Base-by-base conservation (phyloP, 2,329 filamentous ascomycete species). In the Hypoxylon sp. region DNA sequence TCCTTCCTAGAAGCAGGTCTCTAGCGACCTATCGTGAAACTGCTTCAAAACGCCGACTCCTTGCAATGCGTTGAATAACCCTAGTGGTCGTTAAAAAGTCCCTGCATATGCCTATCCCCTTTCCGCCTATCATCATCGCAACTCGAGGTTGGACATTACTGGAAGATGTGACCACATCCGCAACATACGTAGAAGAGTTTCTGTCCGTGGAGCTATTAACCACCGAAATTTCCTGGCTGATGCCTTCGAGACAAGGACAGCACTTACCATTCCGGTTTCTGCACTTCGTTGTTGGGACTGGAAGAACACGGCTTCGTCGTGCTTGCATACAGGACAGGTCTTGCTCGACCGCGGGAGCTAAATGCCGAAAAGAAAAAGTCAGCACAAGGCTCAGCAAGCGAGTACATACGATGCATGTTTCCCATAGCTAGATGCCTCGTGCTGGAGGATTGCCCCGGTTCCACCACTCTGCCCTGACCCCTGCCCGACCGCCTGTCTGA, bases 231-330 rank as follows among this genome's bases (percentile, higher is more conserved):
- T 30, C 7, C 4, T 29, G 19, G 4, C 34, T 35, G 5, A 21
- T 15, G 6, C 9, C 17, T 17, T 19, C 20, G 16, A 30, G 37
- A 25, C 16, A 40, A 7, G 13, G 26, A 3, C 21, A 9, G 34
- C 43, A 67, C 89, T 80, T 75, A 97, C 94, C 94, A 99, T 99
- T 77, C 94, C 94, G 32, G 94, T 99, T 73, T 97, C 92, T 37
- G 91, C 90, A 63, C 89, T 96, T 74, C 94, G 89, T 78, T 97
- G 92, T 71, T 99, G 94, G 56, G 92, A 97, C 77, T 99, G 94
- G 79, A 99, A 99, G 77, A 96, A 99, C 53, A 99, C 95, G 34
- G 92, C 91, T 75, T 97, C 92, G 63, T 86, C 84, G 72, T 94
- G 89, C 61, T 83, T 81, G 79, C 95, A 99, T 63, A 79, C 82